phyloP scores from a whole-genome alignment of 441 rosid genomes.

The Codiaeum variegatum region DNA sequence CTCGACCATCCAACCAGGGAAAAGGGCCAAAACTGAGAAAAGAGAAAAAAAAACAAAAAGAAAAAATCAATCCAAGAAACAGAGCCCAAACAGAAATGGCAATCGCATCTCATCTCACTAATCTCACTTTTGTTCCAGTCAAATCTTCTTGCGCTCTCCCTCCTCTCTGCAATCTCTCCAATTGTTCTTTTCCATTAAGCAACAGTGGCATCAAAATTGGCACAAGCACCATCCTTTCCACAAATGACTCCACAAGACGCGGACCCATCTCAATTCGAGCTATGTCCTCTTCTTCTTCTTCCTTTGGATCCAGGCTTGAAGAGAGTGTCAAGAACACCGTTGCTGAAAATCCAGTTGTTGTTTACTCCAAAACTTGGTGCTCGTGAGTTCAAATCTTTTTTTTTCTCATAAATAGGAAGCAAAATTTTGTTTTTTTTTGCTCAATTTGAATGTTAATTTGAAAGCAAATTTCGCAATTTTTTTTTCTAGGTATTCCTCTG shows the following conservation, averaged over 20 bases:
- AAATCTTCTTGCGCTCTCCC: conserved; percentile 21
- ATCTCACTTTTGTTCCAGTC: conserved; percentile 22
- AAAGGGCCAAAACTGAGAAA: no score
- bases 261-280: conserved; percentile 33
- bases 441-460: not conserved
- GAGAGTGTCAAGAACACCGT: conserved; percentile 66
- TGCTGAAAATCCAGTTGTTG: conserved; percentile 69
- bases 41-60: not conserved
- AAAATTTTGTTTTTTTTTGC: not conserved
- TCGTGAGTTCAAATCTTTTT: conserved; percentile 57
- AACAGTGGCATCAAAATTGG: not conserved
- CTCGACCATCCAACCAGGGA: no score
- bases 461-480: not conserved
- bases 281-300: conserved; percentile 33
- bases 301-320: conserved; percentile 84
- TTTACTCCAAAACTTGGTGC: conserved; percentile 96
- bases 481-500: conserved; percentile 66
- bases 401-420: not conserved
- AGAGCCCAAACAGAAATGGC: conserved; percentile 28
- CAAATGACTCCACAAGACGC: conserved; percentile 25
- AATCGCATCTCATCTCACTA: conserved; percentile 24
- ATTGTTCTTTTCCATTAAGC: not conserved
- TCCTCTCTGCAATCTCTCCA: conserved; percentile 4
- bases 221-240: conserved; percentile 11
- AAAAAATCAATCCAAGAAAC: not conserved